Base-by-base conservation (phyloP, 176 grass and related monocot genomes). In the Lolium rigidum region DNA sequence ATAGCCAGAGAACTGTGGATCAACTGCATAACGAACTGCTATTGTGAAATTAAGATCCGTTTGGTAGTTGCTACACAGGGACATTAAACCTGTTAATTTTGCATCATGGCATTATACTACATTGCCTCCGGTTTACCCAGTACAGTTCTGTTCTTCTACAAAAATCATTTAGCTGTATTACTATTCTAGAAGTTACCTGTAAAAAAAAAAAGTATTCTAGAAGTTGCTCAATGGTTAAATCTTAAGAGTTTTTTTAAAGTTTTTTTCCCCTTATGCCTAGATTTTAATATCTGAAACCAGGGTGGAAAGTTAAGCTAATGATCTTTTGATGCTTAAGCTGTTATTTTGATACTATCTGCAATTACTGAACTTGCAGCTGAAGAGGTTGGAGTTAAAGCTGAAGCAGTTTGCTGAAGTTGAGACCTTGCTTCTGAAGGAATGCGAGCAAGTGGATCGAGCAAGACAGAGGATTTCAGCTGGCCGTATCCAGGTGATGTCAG, bases 331-430 rank as follows among this genome's bases (percentile, higher is more conserved):
- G 31, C 10, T 35, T 55, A 8, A n/a, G 50, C 20, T 18, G 49
- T 71, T 72, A 58, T 59, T 83, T 47, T 74, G 12, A 55, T 72
- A 57, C 24, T 55, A 25, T 89, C 26, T 89, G 64, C 13, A 59
- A 84, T 20, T 70, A 48, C 78, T 77, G 61, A 62, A 74, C 81
- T 78, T 91, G 86, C 94, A 96, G 97, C 87, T 99, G 59, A 99
- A 99, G 70, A 95, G 97, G 63, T 61, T 99, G 84, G 97, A 99
- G 82, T 70, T 94, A 81, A 99, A 96, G 87, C 26, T 99, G 88
- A 99, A 94, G 84, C 93, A 99, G 75, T 99, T 96, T 80, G 97
- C 97, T 0, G 94, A 99, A 83, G 86, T 99, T 16, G 97, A 99
- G 86, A 99, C 97, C 18, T 86, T 92, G 62, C 82, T 99, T 61